A percentile compares a stretch with the other conserved stretches of the same genome.
phyloP scores from a whole-genome alignment of 768 basidiomycete genomes.

The Boletales sp. region DNA sequence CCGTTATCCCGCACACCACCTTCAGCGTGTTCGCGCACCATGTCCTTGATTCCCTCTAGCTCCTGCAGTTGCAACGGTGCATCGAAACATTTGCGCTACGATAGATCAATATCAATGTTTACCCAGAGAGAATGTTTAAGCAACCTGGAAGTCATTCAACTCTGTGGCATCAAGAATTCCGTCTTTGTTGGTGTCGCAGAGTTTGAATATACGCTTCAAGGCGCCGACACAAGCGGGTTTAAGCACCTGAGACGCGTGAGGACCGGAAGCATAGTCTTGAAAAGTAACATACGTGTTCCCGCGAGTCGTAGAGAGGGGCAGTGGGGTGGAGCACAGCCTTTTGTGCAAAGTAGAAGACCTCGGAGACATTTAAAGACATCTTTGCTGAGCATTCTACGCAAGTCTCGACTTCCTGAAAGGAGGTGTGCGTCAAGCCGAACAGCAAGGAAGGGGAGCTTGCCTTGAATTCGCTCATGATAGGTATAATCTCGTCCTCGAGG shows the following conservation, averaged over 20 bases:
- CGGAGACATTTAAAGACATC: slow-evolving; percentile 86
- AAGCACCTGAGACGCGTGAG: slow-evolving; percentile 54
- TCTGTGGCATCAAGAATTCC: slow-evolving; percentile 86
- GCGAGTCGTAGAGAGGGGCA: slow-evolving; percentile 93
- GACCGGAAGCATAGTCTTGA: slow-evolving; percentile 9
- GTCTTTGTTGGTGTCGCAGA: slow-evolving; percentile 94
- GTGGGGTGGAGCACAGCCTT: slow-evolving; percentile 97
- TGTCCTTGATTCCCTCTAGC: slow-evolving; percentile 92
- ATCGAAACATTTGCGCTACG: slow-evolving; percentile 90
- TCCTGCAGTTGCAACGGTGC: slow-evolving; percentile 90
- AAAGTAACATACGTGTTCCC: slow-evolving; percentile 75
- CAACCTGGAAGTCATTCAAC: slow-evolving; percentile 94
- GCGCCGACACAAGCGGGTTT: slow-evolving; percentile 91
- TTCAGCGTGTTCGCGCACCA: slow-evolving; percentile 77
- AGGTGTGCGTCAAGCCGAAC: slow-evolving; percentile 3
- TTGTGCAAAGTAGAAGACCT: slow-evolving; percentile 98
- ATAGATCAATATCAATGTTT: not conserved
- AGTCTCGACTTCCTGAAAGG: slow-evolving; percentile 88
- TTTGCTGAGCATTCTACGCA: slow-evolving; percentile 97
- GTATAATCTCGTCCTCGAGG: slow-evolving; percentile 90
- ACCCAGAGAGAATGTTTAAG: not conserved
- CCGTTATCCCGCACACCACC: slow-evolving; percentile 74
- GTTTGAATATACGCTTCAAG: slow-evolving; percentile 89
- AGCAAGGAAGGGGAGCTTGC: slow-evolving; percentile 35
- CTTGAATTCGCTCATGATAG: slow-evolving; percentile 99